phyloP scores from a whole-genome alignment of 331 rosid species.

The Phaseolus coccineus region DNA sequence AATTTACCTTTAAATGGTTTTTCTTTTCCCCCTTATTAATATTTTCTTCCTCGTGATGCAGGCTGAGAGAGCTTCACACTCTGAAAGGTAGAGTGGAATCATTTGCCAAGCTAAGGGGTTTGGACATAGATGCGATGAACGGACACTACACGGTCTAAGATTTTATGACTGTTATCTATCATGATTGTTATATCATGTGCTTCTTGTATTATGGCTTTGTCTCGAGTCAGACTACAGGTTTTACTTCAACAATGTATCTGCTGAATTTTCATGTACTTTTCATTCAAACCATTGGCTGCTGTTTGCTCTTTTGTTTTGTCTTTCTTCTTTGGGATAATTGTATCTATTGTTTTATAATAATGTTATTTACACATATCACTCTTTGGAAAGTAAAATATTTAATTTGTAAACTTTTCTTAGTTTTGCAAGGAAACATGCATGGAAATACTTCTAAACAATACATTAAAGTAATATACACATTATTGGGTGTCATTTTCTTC shows the following conservation, averaged over 20 bases:
- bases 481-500: background rate
- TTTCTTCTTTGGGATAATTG: constrained; percentile 12
- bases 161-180: background rate
- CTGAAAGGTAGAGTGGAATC: constrained; percentile 79
- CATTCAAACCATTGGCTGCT: constrained; percentile 15
- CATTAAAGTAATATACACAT: background rate
- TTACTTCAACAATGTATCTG: constrained; percentile 28
- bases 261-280: constrained; percentile 8
- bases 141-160: constrained; percentile 72
- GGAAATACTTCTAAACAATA: constrained; percentile 10
- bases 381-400: background rate
- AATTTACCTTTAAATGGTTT: constrained; percentile 5
- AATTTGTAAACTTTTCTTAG: constrained; percentile 17
- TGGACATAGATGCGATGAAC: constrained; percentile 68
- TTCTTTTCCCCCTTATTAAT: background rate
- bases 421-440: constrained; percentile 14
- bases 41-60: constrained; percentile 36
- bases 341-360: constrained; percentile 29
- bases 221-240: background rate
- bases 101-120: constrained; percentile 70
- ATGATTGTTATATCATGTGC: constrained; percentile 1
- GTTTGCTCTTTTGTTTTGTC: background rate
- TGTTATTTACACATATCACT: constrained; percentile 17
- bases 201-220: background rate
- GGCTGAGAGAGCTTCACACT: constrained; percentile 88